These are phyloP conservation scores for Botrytis paeoniae DNA, from an alignment of 2,329 filamentous ascomycete species.

Conservation along the genomic window DNA sequence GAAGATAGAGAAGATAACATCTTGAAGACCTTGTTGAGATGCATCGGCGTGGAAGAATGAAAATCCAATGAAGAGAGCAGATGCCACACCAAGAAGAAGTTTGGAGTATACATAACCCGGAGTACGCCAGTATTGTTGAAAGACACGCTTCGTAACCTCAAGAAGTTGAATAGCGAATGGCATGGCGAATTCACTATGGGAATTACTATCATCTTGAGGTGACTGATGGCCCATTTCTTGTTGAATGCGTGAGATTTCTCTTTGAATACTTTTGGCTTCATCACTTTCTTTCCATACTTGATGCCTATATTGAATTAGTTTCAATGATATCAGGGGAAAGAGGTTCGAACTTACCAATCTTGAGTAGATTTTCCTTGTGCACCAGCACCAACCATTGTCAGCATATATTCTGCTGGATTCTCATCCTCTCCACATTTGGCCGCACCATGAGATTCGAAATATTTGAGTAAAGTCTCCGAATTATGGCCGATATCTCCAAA, in stretches of 20 bases:
- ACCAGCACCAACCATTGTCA: conserved; percentile 55
- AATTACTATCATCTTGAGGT: conserved; percentile 49
- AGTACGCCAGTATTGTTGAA: conserved; percentile 76
- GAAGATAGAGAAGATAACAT: conserved; percentile 70
- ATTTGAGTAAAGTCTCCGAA: conserved; percentile 44
- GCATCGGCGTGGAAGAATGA: conserved; percentile 61
- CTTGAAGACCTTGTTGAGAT: conserved; percentile 64
- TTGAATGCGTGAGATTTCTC: conserved; percentile 37
- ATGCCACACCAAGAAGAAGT: conserved; percentile 50
- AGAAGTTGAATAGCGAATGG: conserved; percentile 64
- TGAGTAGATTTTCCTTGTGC: conserved; percentile 57
- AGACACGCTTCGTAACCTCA: conserved; percentile 64
- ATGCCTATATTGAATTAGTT: conserved; percentile 31
- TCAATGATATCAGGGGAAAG: no score
- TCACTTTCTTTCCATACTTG: conserved; percentile 40
- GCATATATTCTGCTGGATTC: conserved; percentile 69
- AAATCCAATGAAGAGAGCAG: conserved; percentile 61
- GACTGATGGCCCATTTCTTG: conserved; percentile 46
- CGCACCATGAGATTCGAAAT: conserved; percentile 73
- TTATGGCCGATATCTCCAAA: conserved; percentile 70
- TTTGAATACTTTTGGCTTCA: conserved; percentile 37
- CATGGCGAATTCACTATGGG: conserved; percentile 70
- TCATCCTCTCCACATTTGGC: conserved; percentile 62
- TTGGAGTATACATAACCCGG: conserved; percentile 76
- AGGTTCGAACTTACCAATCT: conserved; percentile 47